Percentiles rank a stretch among this genome's conserved stretches.
Conservation (phyloP, 2,329 filamentous ascomycete genomes). For the Pseudocercospora macadamiae region DNA sequence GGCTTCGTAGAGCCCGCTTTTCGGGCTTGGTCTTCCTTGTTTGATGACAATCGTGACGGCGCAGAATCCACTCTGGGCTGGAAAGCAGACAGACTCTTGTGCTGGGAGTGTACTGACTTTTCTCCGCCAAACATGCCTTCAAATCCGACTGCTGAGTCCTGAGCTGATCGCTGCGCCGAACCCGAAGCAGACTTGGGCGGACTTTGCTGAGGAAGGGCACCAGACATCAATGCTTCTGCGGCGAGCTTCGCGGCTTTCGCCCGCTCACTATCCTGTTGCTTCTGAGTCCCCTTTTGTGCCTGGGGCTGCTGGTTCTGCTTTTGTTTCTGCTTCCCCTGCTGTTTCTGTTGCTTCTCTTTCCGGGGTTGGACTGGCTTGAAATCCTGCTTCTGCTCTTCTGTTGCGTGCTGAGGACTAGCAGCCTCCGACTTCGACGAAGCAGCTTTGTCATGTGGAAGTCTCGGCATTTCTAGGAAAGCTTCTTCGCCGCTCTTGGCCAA, state of each 20-base stretch:
- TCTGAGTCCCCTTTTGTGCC: slow-evolving; percentile 12
- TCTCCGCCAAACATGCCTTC: neutral
- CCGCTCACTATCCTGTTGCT: neutral
- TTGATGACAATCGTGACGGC: slow-evolving; percentile 5
- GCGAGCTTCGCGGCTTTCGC: slow-evolving; percentile 12
- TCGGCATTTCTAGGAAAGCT: slow-evolving; percentile 22
- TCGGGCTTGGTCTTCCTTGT: neutral
- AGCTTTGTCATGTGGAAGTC: neutral
- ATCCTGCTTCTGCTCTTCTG: neutral
- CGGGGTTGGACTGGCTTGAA: neutral
- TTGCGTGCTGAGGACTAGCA: neutral
- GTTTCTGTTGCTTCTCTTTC: slow-evolving; percentile 9
- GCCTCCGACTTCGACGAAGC: neutral
- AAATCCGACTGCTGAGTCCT: slow-evolving; percentile 14
- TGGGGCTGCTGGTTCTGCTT: slow-evolving; percentile 11
- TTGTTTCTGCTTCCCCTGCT: slow-evolving; percentile 4
- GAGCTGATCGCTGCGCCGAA: slow-evolving; percentile 7
- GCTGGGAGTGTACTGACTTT: neutral
- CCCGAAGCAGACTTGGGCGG: neutral
- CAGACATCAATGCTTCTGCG: slow-evolving; percentile 30
- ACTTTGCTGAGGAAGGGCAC: slow-evolving; percentile 21
- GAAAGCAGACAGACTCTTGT: slow-evolving; percentile 3
- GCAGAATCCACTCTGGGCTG: slow-evolving; percentile 18
- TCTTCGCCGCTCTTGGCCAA: slow-evolving; percentile 29
- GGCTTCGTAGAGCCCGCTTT: slow-evolving; percentile 1